phyloP scores from a whole-genome alignment of 305 asterid genomes.

The Ajuga reptans region DNA sequence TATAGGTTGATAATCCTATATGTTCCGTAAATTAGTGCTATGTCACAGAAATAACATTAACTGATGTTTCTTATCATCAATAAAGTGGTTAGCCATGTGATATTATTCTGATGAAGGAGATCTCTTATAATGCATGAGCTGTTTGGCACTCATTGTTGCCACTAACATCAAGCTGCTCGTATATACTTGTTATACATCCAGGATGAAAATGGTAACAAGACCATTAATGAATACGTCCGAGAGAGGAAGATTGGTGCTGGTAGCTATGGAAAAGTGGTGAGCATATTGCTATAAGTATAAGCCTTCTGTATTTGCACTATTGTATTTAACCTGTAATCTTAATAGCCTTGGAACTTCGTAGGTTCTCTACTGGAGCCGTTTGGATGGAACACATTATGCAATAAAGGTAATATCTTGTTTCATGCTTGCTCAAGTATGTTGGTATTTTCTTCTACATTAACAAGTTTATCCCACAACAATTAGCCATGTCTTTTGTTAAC shows the following conservation, averaged over 20 bases:
- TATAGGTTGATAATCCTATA: background rate
- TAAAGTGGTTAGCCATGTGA: background rate
- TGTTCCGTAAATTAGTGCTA: background rate
- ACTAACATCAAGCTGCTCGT: background rate
- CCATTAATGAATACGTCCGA: conserved; percentile 70
- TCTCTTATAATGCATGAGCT: background rate
- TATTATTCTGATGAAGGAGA: background rate
- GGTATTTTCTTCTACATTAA: conserved; percentile 4
- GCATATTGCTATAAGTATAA: conserved; percentile 22
- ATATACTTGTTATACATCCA: conserved; percentile 21
- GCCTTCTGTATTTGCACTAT: conserved; percentile 13
- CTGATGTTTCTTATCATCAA: background rate
- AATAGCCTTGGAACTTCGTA: conserved; percentile 28
- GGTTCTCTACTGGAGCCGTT: conserved; percentile 72
- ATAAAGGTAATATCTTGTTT: conserved; percentile 49
- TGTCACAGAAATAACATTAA: background rate
- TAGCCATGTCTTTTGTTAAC: background rate
- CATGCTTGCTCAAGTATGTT: conserved; percentile 17
- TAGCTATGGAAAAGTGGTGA: conserved; percentile 97
- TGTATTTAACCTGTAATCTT: conserved; percentile 8
- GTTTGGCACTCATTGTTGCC: background rate
- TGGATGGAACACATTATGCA: conserved; percentile 67
- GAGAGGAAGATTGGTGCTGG: conserved; percentile 82
- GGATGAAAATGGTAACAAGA: conserved; percentile 83
- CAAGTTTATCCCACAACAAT: background rate